Evolutionary conservation across 352 stramenopile genomes (phyloP).

Genomic region (Phytophthora litchii): DNA sequence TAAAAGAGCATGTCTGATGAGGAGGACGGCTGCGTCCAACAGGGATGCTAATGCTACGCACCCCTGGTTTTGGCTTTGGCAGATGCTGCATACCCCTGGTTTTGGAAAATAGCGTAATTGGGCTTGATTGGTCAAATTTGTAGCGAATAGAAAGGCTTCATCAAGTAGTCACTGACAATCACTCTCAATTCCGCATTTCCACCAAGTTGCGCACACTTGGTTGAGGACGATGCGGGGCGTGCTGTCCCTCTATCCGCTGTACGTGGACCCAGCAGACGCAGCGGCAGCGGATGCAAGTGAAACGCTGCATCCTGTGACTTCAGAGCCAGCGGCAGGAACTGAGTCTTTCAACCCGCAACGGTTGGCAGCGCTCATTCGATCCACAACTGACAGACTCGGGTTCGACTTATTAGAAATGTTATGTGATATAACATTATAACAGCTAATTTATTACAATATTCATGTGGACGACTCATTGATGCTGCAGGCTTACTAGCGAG

Average conservation of each 20-base stretch:
- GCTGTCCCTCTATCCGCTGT: conserved; percentile 64
- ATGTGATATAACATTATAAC: neutral
- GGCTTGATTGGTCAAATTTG: no score
- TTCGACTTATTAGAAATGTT: conserved; percentile 25
- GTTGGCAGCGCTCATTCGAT: conserved; percentile 47
- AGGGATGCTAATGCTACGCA: no score
- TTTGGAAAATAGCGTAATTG: no score
- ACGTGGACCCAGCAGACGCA: conserved; percentile 38
- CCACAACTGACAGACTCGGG: conserved; percentile 39
- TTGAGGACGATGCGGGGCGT: conserved; percentile 51
- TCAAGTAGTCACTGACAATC: conserved; percentile 20
- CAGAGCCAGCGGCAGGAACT: conserved; percentile 3
- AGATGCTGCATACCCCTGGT: no score
- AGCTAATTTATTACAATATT: neutral
- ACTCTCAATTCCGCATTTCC: conserved; percentile 35
- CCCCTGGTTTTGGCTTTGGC: no score
- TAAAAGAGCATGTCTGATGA: no score
- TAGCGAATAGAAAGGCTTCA: no score
- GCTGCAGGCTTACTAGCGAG: conserved; percentile 21
- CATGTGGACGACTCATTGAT: neutral
- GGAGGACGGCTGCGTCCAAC: no score
- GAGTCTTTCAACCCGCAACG: conserved; percentile 43
- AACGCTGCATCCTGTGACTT: conserved; percentile 26
- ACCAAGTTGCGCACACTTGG: conserved; percentile 10
- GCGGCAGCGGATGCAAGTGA: conserved; percentile 29